Evolutionary conservation across 2,329 filamentous ascomycete genomes (phyloP), one percentile per base, ranked within the genome.

Genomic region (Chaetomium sp.): DNA sequence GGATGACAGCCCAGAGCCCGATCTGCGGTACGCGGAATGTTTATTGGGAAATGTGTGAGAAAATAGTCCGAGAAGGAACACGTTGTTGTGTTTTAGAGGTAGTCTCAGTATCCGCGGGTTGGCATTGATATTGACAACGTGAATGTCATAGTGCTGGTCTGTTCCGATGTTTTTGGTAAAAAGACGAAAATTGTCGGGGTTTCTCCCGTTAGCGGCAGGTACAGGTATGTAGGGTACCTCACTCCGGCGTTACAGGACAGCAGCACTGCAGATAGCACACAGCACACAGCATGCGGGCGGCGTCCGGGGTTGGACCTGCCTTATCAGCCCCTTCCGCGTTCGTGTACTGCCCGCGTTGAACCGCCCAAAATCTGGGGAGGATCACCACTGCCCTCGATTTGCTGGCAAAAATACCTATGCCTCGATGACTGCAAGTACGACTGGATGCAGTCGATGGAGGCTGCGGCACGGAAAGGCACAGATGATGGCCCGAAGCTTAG

Each of bases 231-330:
- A 29, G n/a, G n/a, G n/a, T n/a, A n/a, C n/a, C n/a, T n/a, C n/a
- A n/a, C n/a, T n/a, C n/a, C 27, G 27, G 4, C 4, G 38, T 42
- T 42, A 42, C 38, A 42, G 38, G 19, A 42, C 16, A 42, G 38
- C 38, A 42, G 7, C 16, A 33, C 16, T 7, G 19, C 16, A 19
- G 38, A 19, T 5, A 6, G 38, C 38, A 16, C 4, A 42, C 38
- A 42, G 27, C 27, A 29, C 27, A 29, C 35, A 38, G 35, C 5
- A 16, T 38, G 35, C 13, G 13, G 35, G 35, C 27, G 57, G 57
- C n/a, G 29, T 35, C 57, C 31, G 57, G 57, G 57, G 57, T 51
- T 51, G 12, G 57, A 35, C 19, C 57, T 23, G 19, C 57, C 27
- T 33, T 49, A 21, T 58, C 42, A 58, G 27, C 55, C 21, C 55